phyloP scores from a whole-genome alignment of 2,329 filamentous ascomycete genomes.

The Claviceps quebecensis region DNA sequence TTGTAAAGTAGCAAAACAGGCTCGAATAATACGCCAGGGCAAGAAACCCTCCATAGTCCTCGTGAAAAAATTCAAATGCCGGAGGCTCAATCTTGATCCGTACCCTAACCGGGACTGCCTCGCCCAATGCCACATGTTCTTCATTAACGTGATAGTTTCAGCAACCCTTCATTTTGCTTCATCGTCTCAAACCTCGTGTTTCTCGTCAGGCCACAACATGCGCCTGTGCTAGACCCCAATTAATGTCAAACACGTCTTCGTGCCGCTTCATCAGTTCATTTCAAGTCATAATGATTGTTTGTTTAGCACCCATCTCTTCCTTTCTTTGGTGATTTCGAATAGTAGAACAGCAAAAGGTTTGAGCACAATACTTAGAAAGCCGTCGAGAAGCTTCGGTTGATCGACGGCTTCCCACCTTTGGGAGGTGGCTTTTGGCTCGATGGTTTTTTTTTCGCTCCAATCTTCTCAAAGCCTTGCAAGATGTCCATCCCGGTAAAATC shows the following conservation, averaged over 20 bases:
- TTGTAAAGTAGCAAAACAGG: not conserved
- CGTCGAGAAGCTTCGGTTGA: slow-evolving; percentile 20
- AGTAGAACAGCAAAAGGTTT: not conserved
- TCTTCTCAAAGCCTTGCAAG: slow-evolving; percentile 62
- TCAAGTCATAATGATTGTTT: slow-evolving; percentile 8
- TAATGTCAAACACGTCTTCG: not conserved
- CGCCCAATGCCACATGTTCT: slow-evolving; percentile 6
- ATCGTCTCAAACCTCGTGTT: not conserved
- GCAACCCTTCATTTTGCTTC: slow-evolving; percentile 10
- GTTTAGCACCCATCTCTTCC: not conserved
- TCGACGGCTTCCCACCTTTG: slow-evolving; percentile 14
- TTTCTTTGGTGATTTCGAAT: not conserved
- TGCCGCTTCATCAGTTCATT: slow-evolving; percentile 7
- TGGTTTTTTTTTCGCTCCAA: slow-evolving; percentile 36
- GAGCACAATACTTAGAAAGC: slow-evolving; percentile 13
- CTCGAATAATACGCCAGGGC: not conserved
- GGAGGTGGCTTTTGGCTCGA: slow-evolving; percentile 16
- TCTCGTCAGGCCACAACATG: not conserved
- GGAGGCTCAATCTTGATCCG: not conserved
- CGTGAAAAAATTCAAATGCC: not conserved
- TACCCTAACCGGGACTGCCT: not conserved
- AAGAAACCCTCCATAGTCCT: not conserved
- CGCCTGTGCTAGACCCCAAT: not conserved
- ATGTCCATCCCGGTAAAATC: slow-evolving; percentile 54
- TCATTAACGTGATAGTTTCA: slow-evolving; percentile 14